A percentile compares a stretch with the other conserved stretches of the same genome.
phyloP scores from a whole-genome alignment of 2,329 filamentous ascomycete genomes.

The Apiospora arundinis region DNA sequence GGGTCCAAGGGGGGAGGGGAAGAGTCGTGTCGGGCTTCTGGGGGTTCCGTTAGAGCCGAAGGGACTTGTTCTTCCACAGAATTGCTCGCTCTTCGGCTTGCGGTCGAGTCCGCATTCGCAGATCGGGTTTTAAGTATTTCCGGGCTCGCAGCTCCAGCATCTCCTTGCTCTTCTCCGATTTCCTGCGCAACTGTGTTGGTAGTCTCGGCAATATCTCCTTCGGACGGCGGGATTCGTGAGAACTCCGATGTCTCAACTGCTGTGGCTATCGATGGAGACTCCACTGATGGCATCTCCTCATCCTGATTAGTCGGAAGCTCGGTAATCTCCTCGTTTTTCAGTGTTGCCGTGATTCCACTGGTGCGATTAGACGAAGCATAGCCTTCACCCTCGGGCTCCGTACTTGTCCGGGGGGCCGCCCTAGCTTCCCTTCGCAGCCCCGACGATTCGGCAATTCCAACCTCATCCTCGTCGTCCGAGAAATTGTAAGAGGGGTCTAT shows the following conservation, averaged over 20 bases:
- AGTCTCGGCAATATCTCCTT: not conserved
- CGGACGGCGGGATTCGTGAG: not conserved
- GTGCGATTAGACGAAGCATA: not conserved
- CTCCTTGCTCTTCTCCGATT: not conserved
- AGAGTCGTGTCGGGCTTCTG: not conserved
- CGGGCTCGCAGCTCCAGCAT: not conserved
- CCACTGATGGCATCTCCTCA: not conserved
- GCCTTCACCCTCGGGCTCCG: not conserved
- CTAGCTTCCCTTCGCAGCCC: not conserved
- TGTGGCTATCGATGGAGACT: not conserved
- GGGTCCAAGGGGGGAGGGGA: not conserved
- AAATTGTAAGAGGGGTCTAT: conserved; percentile 14
- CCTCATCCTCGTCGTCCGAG: conserved; percentile 22
- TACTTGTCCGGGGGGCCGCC: not conserved
- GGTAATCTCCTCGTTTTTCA: not conserved
- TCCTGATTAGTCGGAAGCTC: not conserved
- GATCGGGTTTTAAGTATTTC: not conserved
- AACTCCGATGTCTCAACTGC: not conserved
- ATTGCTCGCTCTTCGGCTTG: not conserved
- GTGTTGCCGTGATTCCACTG: not conserved
- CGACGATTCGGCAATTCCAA: not conserved
- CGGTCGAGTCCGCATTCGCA: not conserved
- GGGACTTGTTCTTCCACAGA: not conserved
- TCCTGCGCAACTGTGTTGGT: not conserved
- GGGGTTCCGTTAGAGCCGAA: not conserved